phyloP scores from a whole-genome alignment of 2,329 filamentous ascomycete genomes.

The Fusarium austroafricanum region DNA sequence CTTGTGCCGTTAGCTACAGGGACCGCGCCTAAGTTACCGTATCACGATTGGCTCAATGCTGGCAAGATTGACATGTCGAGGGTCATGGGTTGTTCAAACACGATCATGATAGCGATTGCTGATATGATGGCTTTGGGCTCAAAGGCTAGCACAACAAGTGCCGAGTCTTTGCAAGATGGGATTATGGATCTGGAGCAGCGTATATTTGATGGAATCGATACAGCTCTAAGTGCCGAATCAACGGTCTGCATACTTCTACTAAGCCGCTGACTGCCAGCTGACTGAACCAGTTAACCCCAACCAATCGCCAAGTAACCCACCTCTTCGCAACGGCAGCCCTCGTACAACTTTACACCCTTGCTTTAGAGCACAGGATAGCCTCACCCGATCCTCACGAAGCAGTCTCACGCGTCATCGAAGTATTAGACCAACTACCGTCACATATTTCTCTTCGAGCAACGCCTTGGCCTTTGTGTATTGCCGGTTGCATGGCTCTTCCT shows the following conservation, averaged over 20 bases:
- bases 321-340: conserved; percentile 32
- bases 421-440: conserved; percentile 11
- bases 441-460: conserved; percentile 26
- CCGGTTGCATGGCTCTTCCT: conserved; percentile 24
- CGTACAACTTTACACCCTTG: conserved; percentile 23
- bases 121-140: conserved; percentile 17
- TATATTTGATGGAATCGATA: background rate
- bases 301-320: conserved; percentile 1
- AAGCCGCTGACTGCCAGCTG: too few species aligned
- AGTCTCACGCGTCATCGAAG: conserved; percentile 19
- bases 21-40: conserved; percentile 6
- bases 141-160: background rate
- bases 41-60: conserved; percentile 20
- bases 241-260: background rate
- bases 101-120: conserved; percentile 33
- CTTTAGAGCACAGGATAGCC: background rate
- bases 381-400: background rate
- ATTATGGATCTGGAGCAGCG: background rate
- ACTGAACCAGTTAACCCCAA: background rate
- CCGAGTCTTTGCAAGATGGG: background rate
- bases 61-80: conserved; percentile 30
- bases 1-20: conserved; percentile 26
- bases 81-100: conserved; percentile 41
- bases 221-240: background rate
- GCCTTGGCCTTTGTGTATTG: conserved; percentile 34